Evolutionary conservation across 192 early-diverging fungal species (phyloP).

Genomic region (Linnemannia hyalina): DNA sequence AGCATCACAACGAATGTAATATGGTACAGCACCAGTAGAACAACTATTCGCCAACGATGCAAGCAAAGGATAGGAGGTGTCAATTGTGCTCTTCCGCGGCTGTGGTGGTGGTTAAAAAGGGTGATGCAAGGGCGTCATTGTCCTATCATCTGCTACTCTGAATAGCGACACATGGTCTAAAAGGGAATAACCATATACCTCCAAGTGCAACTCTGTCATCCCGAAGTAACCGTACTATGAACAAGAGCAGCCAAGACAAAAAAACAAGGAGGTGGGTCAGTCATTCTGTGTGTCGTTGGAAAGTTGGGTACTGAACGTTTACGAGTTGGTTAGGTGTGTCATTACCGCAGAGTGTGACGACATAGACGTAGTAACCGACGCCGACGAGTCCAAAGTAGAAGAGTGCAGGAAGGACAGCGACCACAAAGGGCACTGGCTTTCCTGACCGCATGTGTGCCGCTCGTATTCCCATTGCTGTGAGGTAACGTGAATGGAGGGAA

Average conservation of each 20-base stretch:
- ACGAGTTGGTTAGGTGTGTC: no score
- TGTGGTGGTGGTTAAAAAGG: neutral
- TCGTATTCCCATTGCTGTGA: constrained; percentile 14
- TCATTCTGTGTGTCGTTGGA: neutral
- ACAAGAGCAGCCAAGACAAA: neutral
- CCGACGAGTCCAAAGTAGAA: constrained; percentile 43
- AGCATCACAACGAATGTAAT: constrained; percentile 39
- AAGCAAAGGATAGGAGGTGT: neutral
- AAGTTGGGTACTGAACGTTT: no score
- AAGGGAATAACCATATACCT: constrained; percentile 15
- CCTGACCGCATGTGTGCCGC: constrained; percentile 44
- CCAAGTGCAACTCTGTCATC: constrained; percentile 18
- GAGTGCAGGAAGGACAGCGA: constrained; percentile 32
- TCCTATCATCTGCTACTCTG: neutral
- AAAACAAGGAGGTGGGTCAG: neutral
- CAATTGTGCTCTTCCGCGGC: neutral
- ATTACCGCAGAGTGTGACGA: constrained; percentile 41
- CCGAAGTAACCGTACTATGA: constrained; percentile 26
- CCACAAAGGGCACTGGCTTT: constrained; percentile 30
- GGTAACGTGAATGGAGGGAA: neutral
- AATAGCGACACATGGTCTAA: neutral
- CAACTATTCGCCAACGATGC: constrained; percentile 2
- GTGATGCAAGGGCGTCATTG: neutral
- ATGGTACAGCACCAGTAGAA: constrained; percentile 39
- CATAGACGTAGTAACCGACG: constrained; percentile 42